Base-by-base conservation (phyloP, 495 filamentous ascomycete species). In the Rhypophila decipiens region DNA sequence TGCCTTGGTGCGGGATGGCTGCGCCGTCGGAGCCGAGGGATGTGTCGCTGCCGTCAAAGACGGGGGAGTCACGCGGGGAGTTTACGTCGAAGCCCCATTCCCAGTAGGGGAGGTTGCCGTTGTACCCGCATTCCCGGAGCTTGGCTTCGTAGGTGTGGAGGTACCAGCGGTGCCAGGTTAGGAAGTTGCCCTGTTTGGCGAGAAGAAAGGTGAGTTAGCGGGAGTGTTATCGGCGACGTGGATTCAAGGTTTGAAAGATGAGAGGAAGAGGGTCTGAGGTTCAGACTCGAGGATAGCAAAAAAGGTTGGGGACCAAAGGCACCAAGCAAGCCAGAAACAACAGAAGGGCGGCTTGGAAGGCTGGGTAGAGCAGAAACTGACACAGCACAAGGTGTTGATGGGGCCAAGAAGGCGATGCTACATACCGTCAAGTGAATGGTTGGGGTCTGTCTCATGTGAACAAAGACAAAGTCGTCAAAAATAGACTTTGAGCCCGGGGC, bases 121-220 rank as follows among this genome's bases (percentile, higher is more conserved):
- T 27, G 27, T 86, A 89, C 36, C 82, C 84, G 60, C 86, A 89
- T 53, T 87, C 79, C n/a, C 80, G 70, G 34, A 89, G 71, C 5
- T 78, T 75, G 50, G 78, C 64, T 60, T 88, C 86, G 53, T 79
- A 87, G 11, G 68, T 58, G 57, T 68, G 77, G 42, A 79, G 71
- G 60, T 78, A 88, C 53, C 84, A 80, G 2, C 86, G 73, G 56
- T 88, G 85, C 82, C 83, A 89, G 13, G 78, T 66, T 21, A 88
- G 66, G 60, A 90, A 85, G 42, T 77, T 77, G 3, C 81, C 83
- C 62, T 66, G 34, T 10, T n/a, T 2, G 10, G 3, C 24, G 21
- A 9, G 3, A 38, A 24, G 44, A 21, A 44, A 41, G 22, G 17
- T 23, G 11, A 18, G 41, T 13, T 11, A 15, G 19, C 19, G 18